phyloP scores from a whole-genome alignment of 306 rosid species.

The Fragaria nilgerrensis region DNA sequence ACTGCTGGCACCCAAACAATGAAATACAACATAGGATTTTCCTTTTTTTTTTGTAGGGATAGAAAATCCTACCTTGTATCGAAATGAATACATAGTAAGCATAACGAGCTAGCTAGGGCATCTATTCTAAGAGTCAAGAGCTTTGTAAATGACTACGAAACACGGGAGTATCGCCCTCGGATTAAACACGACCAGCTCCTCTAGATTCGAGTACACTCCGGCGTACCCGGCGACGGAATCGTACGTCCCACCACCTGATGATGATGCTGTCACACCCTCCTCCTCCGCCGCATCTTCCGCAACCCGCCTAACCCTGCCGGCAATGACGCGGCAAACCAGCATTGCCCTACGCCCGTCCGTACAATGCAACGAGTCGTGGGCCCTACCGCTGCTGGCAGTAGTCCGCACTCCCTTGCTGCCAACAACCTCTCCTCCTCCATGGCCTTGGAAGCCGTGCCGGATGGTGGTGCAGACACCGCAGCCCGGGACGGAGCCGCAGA shows the following conservation, averaged over 20 bases:
- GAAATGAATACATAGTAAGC: not conserved
- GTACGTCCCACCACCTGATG: slow-evolving; percentile 32
- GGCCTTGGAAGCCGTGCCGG: slow-evolving; percentile 68
- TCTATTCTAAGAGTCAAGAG: slow-evolving; percentile 24
- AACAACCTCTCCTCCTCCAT: not conserved
- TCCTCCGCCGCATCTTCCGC: slow-evolving; percentile 49
- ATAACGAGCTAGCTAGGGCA: not conserved
- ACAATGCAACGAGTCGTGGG: slow-evolving; percentile 58
- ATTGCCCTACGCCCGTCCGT: slow-evolving; percentile 60
- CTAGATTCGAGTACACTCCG: slow-evolving; percentile 77
- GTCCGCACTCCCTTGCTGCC: slow-evolving; percentile 62
- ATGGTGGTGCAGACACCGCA: slow-evolving; percentile 82
- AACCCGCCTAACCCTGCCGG: slow-evolving; percentile 73
- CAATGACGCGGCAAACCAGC: slow-evolving; percentile 94
- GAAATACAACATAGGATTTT: slow-evolving; percentile 10
- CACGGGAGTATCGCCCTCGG: slow-evolving; percentile 93
- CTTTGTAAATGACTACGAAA: slow-evolving; percentile 81
- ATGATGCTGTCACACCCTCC: slow-evolving; percentile 12
- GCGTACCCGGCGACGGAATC: slow-evolving; percentile 72
- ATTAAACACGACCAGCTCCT: slow-evolving; percentile 71
- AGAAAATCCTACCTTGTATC: not conserved
- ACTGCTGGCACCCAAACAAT: not conserved
- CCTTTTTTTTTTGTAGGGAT: no score
- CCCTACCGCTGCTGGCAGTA: slow-evolving; percentile 90
- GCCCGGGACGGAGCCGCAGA: slow-evolving; percentile 63